Conservation (phyloP, 2,329 filamentous ascomycete genomes). For the Colletotrichum chlorophyti region DNA sequence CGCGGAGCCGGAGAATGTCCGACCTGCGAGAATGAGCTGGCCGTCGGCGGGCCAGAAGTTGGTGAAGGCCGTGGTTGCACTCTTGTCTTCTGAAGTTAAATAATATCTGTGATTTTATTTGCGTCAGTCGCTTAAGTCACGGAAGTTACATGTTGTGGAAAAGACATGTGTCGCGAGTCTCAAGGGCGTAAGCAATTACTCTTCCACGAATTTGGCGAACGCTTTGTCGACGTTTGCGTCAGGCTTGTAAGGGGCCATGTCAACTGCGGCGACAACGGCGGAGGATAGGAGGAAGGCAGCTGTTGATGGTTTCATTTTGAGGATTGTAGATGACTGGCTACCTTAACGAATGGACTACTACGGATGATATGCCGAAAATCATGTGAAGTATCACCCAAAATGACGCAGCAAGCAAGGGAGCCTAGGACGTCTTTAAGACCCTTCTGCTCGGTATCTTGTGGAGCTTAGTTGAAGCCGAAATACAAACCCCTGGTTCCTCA, state of each 20-base stretch:
- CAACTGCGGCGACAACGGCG: conserved; percentile 2
- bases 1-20: neutral
- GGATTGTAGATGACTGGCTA: too few relatives aligned
- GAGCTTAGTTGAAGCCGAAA: too few relatives aligned
- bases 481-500: too few relatives aligned
- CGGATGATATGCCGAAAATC: too few relatives aligned
- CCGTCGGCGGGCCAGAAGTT: conserved; percentile 20
- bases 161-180: too few relatives aligned
- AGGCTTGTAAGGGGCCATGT: conserved; percentile 11
- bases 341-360: neutral
- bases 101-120: conserved; percentile 15
- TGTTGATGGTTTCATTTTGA: conserved; percentile 10
- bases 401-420: too few relatives aligned
- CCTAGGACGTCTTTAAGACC: neutral
- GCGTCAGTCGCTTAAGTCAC: too few relatives aligned
- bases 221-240: neutral
- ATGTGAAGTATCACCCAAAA: too few relatives aligned
- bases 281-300: neutral
- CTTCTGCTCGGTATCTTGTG: too few relatives aligned
- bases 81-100: conserved; percentile 4
- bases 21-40: neutral
- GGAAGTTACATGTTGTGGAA: too few relatives aligned
- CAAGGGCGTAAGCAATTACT: too few relatives aligned
- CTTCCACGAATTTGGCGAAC: conserved; percentile 3
- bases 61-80: conserved; percentile 4